A percentile compares a stretch with the other conserved stretches of the same genome.
Evolutionary conservation across 495 filamentous ascomycete genomes (phyloP).

Genomic region (Glonium stellatum): DNA sequence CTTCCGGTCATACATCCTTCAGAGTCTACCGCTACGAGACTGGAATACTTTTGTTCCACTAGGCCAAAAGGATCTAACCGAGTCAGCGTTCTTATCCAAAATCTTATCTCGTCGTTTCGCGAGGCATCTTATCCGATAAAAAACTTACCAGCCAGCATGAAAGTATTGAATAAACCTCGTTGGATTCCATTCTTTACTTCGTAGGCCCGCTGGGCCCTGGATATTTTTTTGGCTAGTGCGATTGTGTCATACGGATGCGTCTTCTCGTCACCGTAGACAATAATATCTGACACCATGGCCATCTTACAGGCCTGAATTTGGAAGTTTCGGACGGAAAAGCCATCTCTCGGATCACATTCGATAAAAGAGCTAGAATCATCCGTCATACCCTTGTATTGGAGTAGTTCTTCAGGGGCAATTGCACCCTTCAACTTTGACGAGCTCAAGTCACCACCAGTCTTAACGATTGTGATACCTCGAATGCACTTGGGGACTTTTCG

Average conservation of each 20-base stretch:
- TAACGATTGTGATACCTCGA: constrained; percentile 78
- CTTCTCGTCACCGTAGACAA: constrained; percentile 76
- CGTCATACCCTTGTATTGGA: constrained; percentile 32
- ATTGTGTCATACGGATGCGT: constrained; percentile 49
- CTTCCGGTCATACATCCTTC: constrained; percentile 64
- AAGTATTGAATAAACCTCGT: constrained; percentile 67
- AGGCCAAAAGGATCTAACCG: constrained; percentile 55
- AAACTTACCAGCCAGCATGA: constrained; percentile 59
- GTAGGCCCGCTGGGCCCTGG: constrained; percentile 69
- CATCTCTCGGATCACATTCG: constrained; percentile 74
- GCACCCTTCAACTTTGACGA: constrained; percentile 78
- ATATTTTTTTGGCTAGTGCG: constrained; percentile 62
- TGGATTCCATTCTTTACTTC: constrained; percentile 50
- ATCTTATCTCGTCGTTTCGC: background rate
- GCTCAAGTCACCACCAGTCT: constrained; percentile 73
- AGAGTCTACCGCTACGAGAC: constrained; percentile 69
- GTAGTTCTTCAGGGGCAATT: constrained; percentile 69
- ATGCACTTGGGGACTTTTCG: constrained; percentile 72
- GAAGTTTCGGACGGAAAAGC: constrained; percentile 84
- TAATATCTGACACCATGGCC: constrained; percentile 81
- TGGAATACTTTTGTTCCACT: constrained; percentile 63
- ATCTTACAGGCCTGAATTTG: constrained; percentile 92
- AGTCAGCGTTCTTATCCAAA: constrained; percentile 9
- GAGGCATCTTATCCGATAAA: background rate
- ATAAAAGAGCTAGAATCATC: constrained; percentile 54